A percentile compares a stretch with the other conserved stretches of the same genome.
These are phyloP conservation scores for Trypanosoma mega DNA, from an alignment of 208 protist genomes.

Conservation along the genomic window DNA sequence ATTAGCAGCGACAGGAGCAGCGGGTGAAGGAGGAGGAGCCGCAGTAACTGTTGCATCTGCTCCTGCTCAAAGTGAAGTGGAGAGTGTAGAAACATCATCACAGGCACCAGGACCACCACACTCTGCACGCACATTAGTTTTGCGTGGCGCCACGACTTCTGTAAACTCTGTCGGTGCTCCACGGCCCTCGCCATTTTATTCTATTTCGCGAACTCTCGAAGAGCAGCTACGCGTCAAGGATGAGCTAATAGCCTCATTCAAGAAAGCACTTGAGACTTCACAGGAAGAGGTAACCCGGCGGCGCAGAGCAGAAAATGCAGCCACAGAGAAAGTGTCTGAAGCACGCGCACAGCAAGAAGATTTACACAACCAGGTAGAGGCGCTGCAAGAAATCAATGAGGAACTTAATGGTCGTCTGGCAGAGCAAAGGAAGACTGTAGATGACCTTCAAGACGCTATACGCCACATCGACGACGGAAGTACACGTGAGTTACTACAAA, in stretches of 20 bases:
- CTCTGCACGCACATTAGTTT: no score
- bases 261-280: slow-evolving; percentile 34
- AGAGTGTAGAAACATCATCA: background rate
- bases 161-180: background rate
- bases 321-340: slow-evolving; percentile 13
- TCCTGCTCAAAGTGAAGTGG: background rate
- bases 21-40: background rate
- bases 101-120: background rate
- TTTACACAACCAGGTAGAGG: slow-evolving; percentile 39
- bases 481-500: slow-evolving; percentile 68
- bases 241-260: slow-evolving; percentile 60
- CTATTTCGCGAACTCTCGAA: slow-evolving; percentile 58
- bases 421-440: slow-evolving; percentile 42
- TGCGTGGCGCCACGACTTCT: no score
- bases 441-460: slow-evolving; percentile 47
- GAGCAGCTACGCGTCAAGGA: slow-evolving; percentile 79
- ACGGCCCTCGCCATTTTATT: slow-evolving; percentile 28
- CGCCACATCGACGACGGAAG: slow-evolving; percentile 35
- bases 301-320: slow-evolving; percentile 4
- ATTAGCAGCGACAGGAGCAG: slow-evolving; percentile 6
- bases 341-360: slow-evolving; percentile 31
- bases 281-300: slow-evolving; percentile 16
- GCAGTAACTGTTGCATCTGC: slow-evolving; percentile 3
- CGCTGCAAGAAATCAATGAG: slow-evolving; percentile 52
- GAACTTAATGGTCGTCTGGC: slow-evolving; percentile 48